Base-by-base conservation (phyloP, 2,329 filamentous ascomycete species). In the Penicillium rolfsii region DNA sequence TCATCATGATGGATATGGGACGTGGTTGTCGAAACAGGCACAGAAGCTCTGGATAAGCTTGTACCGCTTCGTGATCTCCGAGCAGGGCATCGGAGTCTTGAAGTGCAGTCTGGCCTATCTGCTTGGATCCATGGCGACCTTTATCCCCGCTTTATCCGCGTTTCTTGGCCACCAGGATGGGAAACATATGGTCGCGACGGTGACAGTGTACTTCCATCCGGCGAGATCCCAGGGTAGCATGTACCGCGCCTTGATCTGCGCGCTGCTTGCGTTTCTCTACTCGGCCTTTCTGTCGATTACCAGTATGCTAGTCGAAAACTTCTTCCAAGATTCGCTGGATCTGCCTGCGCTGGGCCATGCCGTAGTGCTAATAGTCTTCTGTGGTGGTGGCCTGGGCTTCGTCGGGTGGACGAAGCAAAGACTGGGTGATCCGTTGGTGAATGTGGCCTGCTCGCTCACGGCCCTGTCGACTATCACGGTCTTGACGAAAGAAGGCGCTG, bases 161-260 rank as follows among this genome's bases (percentile, higher is more conserved):
- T 85, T 93, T 59, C 81, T 97, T 16, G 94, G 94, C 11, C 84
- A 89, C 64, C 90, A 93, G 72, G 93, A 97, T 77, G 92, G 92
- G 54, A 97, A 97, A 73, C 94, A 97, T 77, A 89, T 97, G 72
- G 92, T 97, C 55, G 93, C 93, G 35, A 97, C 94, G 2, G 87
- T 97, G 60, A 96, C 92, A 0, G 93, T 97, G 11, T 98, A 97
- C 73, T 98, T 97, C 71, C 93, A 97, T 74, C 93, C 94, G 4
- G 91, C 92, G 5, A 84, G 94, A 60, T 91, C 91, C 19, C 86
- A 89, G 28, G 94, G 94, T 0, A 95, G 91, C 66, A 97, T 97
- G 92, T 85, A 91, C 60, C 91, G 97, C 76, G 93, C 93, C 3
- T 85, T 89, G 11, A 78, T 93, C 36, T 87, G 95, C 60, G 91